Evolutionary conservation across 257 asterid genomes (phyloP).

Genomic region (Salvia splendens): DNA sequence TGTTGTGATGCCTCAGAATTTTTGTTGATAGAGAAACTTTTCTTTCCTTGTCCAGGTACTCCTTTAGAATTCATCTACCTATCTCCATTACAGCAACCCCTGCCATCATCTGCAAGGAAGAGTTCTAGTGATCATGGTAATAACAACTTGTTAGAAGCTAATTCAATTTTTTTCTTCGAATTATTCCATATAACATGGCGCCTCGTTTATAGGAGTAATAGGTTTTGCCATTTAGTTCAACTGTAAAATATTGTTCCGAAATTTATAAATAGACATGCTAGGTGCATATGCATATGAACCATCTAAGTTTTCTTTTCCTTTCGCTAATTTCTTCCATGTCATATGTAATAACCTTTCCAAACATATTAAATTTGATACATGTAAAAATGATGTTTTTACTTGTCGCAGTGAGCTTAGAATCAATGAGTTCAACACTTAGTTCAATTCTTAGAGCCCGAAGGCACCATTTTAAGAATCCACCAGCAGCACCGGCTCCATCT

Average conservation of each 20-base stretch:
- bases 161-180: background rate
- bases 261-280: background rate
- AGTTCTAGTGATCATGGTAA: conserved; percentile 56
- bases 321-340: background rate
- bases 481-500: conserved; percentile 61
- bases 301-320: conserved; percentile 2
- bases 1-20: conserved; percentile 3
- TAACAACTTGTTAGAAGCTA: conserved; percentile 15
- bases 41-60: conserved; percentile 48
- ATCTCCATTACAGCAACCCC: conserved; percentile 58
- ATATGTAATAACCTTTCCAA: conserved; percentile 11
- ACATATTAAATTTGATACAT: conserved; percentile 12
- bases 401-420: conserved; percentile 50
- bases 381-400: conserved; percentile 17
- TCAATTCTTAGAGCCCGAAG: conserved; percentile 42
- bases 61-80: conserved; percentile 49
- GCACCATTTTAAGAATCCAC: conserved; percentile 41
- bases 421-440: conserved; percentile 52
- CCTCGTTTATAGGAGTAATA: conserved; percentile 9
- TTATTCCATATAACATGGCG: background rate
- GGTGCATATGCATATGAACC: conserved; percentile 3
- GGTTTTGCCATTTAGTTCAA: conserved; percentile 1
- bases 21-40: conserved; percentile 5
- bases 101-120: conserved; percentile 44
- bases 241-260: background rate